Percentiles rank a stretch among this genome's conserved stretches.
Evolutionary conservation across 805 yeast genomes (phyloP).

Genomic region (Yamadazyma sp.): DNA sequence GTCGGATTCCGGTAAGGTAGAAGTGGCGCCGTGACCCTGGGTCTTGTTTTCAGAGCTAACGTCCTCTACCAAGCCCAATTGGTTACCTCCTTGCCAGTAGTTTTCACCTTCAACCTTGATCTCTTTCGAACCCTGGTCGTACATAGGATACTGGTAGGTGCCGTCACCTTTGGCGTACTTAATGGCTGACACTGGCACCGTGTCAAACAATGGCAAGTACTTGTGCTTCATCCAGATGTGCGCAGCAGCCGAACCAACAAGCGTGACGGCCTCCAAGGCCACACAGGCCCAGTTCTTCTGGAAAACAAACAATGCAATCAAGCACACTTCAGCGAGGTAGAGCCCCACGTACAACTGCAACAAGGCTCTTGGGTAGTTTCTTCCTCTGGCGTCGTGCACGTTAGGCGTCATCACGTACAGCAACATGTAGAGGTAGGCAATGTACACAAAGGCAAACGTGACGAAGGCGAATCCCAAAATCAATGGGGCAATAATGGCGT

Average conservation of each 20-base stretch:
- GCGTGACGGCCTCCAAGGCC: slow-evolving; percentile 61
- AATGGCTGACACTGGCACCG: slow-evolving; percentile 68
- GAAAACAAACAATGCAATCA: slow-evolving; percentile 72
- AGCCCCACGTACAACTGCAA: slow-evolving; percentile 72
- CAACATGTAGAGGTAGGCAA: slow-evolving; percentile 63
- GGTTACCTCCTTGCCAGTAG: slow-evolving; percentile 46
- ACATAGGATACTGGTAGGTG: slow-evolving; percentile 52
- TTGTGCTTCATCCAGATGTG: slow-evolving; percentile 60
- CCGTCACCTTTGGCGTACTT: slow-evolving; percentile 46
- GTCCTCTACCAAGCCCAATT: slow-evolving; percentile 29
- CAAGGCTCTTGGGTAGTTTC: slow-evolving; percentile 69
- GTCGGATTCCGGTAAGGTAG: slow-evolving; percentile 9
- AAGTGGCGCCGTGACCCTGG: slow-evolving; percentile 20
- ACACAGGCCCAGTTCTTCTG: slow-evolving; percentile 78
- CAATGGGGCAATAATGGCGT: slow-evolving; percentile 78
- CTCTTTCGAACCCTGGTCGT: slow-evolving; percentile 66
- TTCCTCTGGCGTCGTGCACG: slow-evolving; percentile 64
- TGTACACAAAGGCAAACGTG: slow-evolving; percentile 54
- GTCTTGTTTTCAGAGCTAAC: slow-evolving; percentile 10
- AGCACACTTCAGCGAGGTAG: slow-evolving; percentile 68
- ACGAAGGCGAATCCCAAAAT: slow-evolving; percentile 65
- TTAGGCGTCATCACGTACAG: slow-evolving; percentile 61
- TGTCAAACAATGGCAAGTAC: slow-evolving; percentile 63
- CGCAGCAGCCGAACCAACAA: slow-evolving; percentile 55
- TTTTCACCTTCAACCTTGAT: slow-evolving; percentile 51